These are phyloP conservation scores for Dryadomyces quercivorus DNA, from an alignment of 2,329 filamentous ascomycete genomes.

Conservation along the genomic window DNA sequence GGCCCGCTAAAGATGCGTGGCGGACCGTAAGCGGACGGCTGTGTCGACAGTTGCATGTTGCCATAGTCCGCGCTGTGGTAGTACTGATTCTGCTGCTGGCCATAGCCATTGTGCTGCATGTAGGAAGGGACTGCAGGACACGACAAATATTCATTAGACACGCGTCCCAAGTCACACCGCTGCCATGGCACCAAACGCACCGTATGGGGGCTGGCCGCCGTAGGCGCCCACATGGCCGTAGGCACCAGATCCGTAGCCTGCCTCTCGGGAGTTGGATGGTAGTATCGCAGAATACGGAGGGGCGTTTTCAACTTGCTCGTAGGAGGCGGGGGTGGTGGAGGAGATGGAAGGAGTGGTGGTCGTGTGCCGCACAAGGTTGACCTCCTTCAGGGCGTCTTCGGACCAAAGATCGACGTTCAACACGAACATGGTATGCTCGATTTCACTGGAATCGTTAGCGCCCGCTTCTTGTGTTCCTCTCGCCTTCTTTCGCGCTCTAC, in stretches of 20 bases:
- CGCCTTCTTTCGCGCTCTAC: background rate
- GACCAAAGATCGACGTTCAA: conserved; percentile 58
- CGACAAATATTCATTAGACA: background rate
- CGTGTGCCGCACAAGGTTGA: conserved; percentile 52
- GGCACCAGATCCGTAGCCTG: conserved; percentile 14
- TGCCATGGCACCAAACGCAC: background rate
- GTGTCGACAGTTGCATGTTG: conserved; percentile 9
- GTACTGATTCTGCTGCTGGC: conserved; percentile 23
- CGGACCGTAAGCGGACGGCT: conserved; percentile 16
- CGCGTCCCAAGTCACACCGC: background rate
- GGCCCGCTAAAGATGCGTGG: conserved; percentile 16
- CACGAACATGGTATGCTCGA: conserved; percentile 38
- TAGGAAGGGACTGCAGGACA: conserved; percentile 5
- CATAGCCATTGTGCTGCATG: conserved; percentile 20
- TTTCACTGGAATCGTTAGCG: conserved; percentile 40
- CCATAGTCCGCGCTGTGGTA: conserved; percentile 12
- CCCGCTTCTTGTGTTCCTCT: background rate
- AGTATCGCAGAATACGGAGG: conserved; percentile 23
- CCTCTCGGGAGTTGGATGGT: conserved; percentile 24
- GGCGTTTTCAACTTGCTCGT: conserved; percentile 38
- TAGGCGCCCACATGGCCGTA: conserved; percentile 15
- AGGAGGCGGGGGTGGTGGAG: conserved; percentile 68
- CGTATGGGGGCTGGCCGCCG: conserved; percentile 15
- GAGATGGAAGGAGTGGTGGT: conserved; percentile 66
- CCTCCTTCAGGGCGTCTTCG: conserved; percentile 51